Evolutionary conservation across 2,329 filamentous ascomycete species (phyloP), one percentile per base, ranked within the genome.

Genomic region (Penicillium sp.): DNA sequence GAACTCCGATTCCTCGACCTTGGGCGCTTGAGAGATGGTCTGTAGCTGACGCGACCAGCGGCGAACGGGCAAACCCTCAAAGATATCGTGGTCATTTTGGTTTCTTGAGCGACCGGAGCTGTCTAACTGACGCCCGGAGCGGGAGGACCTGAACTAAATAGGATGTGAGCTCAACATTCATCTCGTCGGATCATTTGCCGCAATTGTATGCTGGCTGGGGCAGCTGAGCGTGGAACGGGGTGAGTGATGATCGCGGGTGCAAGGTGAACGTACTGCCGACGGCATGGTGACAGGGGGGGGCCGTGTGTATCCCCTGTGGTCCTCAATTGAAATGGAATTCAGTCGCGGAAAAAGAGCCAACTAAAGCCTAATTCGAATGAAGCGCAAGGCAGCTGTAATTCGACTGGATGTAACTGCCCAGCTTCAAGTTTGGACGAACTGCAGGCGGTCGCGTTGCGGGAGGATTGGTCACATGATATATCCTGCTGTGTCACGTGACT

Each of bases 41-140:
- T 90, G 81, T 73, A 78, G 79, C 52, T 88, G 85, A 58, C 89
- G 85, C 49, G 89, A 86, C 88, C 91, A 97, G 82, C 96, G 91
- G 66, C 91, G 88, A 51, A 97, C 88, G 13, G 93, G 93, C 9
- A 97, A 81, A 53, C 91, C 90, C 80, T 83, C 78, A 43, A 84
- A 80, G 43, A 86, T 78, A 76, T 88, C 86, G 67, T 87, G 84
- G 59, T 89, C 85, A 46, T 80, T 76, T 59, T 83, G 80, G 36
- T 72, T 70, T 59, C 75, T 68, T 43, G 67, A 72, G 40, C 75
- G 69, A 47, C 69, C 69, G 10, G 36, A 12, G 33, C 75, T 75
- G 54, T 83, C 80, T 51, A 81, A 80, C 59, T 84, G 79, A 53
- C 83, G 81, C 54, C 80, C 81, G 17, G 81, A 79, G 56, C 82